Base-by-base conservation (phyloP, 495 filamentous ascomycete genomes). In the Tetracladium setigerum region DNA sequence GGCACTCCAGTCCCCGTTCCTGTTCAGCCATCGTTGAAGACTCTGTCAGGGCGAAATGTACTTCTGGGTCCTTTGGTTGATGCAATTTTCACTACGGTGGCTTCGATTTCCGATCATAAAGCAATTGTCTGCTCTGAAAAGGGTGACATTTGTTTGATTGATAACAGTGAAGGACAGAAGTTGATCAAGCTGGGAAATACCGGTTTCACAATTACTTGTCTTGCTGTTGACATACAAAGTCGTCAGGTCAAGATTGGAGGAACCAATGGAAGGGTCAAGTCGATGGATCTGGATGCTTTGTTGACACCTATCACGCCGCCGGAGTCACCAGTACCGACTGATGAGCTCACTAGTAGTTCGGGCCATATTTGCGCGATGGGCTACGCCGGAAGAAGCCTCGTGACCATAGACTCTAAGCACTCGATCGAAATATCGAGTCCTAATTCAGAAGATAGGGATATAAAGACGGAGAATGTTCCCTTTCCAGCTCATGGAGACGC, bases 51-150 rank as follows among this genome's bases (percentile, higher is more conserved):
- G 61, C 64, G 84, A 64, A 77, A 87, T 67, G 79, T 84, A 62
- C 64, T 95, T 53, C 73, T 95, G 47, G 86, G 82, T 39, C 62
- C 74, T 54, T 68, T 98, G 54, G 77, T 87, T 5, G 89, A 96
- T 44, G 79, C 78, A 5, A 89, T 80, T 0, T 97, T 98, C 59
- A 85, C 83, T 38, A 82, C 82, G 51, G 77, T 86, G n/a, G 74
- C 81, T 19, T 76, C 79, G 17, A 77, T 96, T 39, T 82, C 85
- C 10, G 79, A 88, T 15, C 67, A 72, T 17, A 79, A 79, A 49
- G 76, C 81, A 16, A 72, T 87, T 47, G 73, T 86, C 30, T 89
- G 84, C 67, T 81, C 84, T 31, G 82, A 85, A 55, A 76, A 76
- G 57, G 81, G 78, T 11, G 79, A 83, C 59, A 71, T 94, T 41